Conservation (phyloP, 441 rosid genomes). For the Pelargonium australe region DNA sequence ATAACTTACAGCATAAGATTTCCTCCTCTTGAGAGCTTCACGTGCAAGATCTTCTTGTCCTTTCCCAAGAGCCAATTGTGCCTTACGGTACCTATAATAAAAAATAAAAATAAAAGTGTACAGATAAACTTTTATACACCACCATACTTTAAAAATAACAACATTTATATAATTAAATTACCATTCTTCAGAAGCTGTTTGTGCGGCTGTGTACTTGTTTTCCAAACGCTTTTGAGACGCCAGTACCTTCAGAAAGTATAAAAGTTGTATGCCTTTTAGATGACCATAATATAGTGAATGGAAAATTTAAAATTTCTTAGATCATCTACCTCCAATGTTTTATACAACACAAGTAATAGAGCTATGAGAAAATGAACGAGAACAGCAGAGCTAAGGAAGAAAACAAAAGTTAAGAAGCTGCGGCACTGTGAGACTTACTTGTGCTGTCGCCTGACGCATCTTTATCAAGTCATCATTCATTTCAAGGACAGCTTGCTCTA, state of each 20-base stretch:
- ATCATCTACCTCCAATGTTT: neutral
- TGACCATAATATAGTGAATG: conserved; percentile 3
- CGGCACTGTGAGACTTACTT: conserved; percentile 39
- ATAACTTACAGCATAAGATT: conserved; percentile 71
- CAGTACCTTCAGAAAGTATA: conserved; percentile 45
- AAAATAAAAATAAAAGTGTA: conserved; percentile 7
- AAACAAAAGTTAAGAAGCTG: conserved; percentile 3
- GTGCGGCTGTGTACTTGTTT: conserved; percentile 81
- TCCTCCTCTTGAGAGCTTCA: conserved; percentile 92
- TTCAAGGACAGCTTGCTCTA: conserved; percentile 91
- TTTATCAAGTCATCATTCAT: conserved; percentile 95
- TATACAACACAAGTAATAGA: neutral
- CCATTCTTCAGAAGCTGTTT: conserved; percentile 92
- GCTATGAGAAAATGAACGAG: neutral
- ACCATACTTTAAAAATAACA: neutral
- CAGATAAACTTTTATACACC: neutral
- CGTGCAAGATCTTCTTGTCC: conserved; percentile 99
- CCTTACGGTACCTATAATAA: conserved; percentile 77
- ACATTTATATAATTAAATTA: conserved; percentile 22
- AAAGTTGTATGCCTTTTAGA: conserved; percentile 1
- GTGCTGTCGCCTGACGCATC: conserved; percentile 99
- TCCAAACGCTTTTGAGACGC: conserved; percentile 94
- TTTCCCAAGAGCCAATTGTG: conserved; percentile 90
- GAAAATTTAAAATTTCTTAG: neutral
- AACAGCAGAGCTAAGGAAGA: neutral